A percentile compares a stretch with the other conserved stretches of the same genome.
Evolutionary conservation across 2,329 filamentous ascomycete species (phyloP).

Genomic region (Stemphylium beticola): DNA sequence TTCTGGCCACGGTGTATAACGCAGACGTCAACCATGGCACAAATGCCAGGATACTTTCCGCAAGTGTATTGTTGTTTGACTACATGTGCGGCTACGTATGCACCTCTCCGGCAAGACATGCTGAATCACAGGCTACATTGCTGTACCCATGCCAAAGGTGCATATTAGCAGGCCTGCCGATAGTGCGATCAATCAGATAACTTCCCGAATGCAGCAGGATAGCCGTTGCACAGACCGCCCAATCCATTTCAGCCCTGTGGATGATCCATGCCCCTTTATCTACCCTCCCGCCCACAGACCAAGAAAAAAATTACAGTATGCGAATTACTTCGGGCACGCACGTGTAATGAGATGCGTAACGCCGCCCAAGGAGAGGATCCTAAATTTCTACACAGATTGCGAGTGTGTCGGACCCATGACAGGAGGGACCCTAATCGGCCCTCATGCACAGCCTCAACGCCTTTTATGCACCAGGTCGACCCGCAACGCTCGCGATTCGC

Average conservation of each 20-base stretch:
- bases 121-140: slow-evolving; percentile 17
- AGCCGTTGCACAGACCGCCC: slow-evolving; percentile 22
- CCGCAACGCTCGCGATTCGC: slow-evolving; percentile 20
- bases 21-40: slow-evolving; percentile 17
- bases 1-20: slow-evolving; percentile 17
- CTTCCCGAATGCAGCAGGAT: slow-evolving; percentile 18
- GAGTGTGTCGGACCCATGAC: slow-evolving; percentile 22
- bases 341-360: background rate
- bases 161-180: slow-evolving; percentile 17
- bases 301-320: background rate
- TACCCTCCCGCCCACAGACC: slow-evolving; percentile 6
- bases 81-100: slow-evolving; percentile 26
- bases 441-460: slow-evolving; percentile 43
- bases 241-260: slow-evolving; percentile 13
- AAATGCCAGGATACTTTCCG: slow-evolving; percentile 8
- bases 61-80: slow-evolving; percentile 20
- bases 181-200: slow-evolving; percentile 19
- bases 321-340: slow-evolving; percentile 15
- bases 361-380: background rate
- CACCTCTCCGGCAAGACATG: slow-evolving; percentile 25
- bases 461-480: slow-evolving; percentile 32
- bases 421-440: slow-evolving; percentile 13
- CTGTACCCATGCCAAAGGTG: slow-evolving; percentile 18
- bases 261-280: slow-evolving; percentile 11
- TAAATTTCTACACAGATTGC: slow-evolving; percentile 6